Evolutionary conservation across 306 rosid species (phyloP), one percentile per base, ranked within the genome.

Genomic region (Potentilla sterilis): DNA sequence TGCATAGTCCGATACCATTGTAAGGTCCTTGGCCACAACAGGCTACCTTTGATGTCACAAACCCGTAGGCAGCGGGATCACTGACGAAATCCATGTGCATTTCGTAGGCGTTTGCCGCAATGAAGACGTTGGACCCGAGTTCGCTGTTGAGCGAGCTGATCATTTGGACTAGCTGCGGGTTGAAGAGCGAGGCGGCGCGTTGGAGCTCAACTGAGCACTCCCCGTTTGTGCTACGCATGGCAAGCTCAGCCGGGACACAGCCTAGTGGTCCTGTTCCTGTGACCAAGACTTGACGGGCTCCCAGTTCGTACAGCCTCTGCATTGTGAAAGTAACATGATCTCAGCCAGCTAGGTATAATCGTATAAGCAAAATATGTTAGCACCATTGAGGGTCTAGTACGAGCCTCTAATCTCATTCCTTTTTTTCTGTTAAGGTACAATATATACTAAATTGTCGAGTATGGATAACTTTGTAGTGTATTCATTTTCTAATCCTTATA

Each of bases 11-110:
- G 70, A 88, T 1, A 3, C 96, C 96, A 3, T 90, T 90, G 83
- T 88, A 88, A 14, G 93, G 96, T 7, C 96, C 96, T 81, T 90
- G 96, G 7, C 96, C 96, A 44, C 96, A 90, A 15, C 96, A 90
- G 0, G 96, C 96, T 67, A 86, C 28, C 77, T 86, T 88, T 16
- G 96, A 83, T 6, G 93, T 86, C 0, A 49, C 77, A 79, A 90
- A 90, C 51, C 93, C 97, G 75, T 81, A 87, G 9, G 92, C 90
- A 69, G 1, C 70, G 51, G 97, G 97, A 66, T 89, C 38, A 46
- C 75, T n/a, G 61, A 91, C 8, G 81, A 86, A 91, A 61, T 91
- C 89, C 89, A 84, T 91, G 85, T 87, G 72, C 93, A 91, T 89
- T 40, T 16, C 11, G 15, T 62, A 63, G 1, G 94, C 89, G 83